Percentiles rank a stretch among this genome's conserved stretches.
These are phyloP conservation scores for Tolypocladium pustulatum DNA, from an alignment of 2,329 filamentous ascomycete species.

Conservation along the genomic window DNA sequence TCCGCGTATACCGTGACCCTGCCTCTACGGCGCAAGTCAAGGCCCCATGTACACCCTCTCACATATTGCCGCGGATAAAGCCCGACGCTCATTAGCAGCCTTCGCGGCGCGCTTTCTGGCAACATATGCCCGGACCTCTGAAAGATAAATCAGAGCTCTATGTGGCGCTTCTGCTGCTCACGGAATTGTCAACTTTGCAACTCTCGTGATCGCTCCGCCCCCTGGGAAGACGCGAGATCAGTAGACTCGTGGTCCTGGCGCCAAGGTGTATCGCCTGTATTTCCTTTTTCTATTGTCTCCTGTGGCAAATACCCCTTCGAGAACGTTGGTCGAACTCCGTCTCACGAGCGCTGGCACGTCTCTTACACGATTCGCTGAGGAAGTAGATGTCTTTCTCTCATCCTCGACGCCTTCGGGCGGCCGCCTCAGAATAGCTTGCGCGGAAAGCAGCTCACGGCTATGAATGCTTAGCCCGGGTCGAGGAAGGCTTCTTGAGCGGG, in stretches of 20 bases:
- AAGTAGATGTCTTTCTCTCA: constrained; percentile 58
- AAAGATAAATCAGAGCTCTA: constrained; percentile 55
- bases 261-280: constrained; percentile 51
- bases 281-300: constrained; percentile 57
- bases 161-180: constrained; percentile 63
- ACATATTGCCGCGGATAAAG: constrained; percentile 27
- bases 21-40: constrained; percentile 20
- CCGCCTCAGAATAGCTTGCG: too few species aligned
- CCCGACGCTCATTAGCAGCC: constrained; percentile 61
- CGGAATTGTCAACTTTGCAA: constrained; percentile 58
- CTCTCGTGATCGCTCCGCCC: constrained; percentile 20
- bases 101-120: constrained; percentile 55
- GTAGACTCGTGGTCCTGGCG: constrained; percentile 52
- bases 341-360: constrained; percentile 8
- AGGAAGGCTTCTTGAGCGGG: too few species aligned
- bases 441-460: too few species aligned
- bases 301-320: constrained; percentile 57
- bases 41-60: constrained; percentile 7
- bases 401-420: constrained; percentile 45
- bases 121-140: constrained; percentile 59
- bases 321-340: constrained; percentile 28
- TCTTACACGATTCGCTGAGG: constrained; percentile 36
- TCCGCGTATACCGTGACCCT: constrained; percentile 49
- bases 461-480: too few species aligned
- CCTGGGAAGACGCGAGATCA: constrained; percentile 22